phyloP scores from a whole-genome alignment of 139 green algal genomes.

The Chlorella sorokiniana region DNA sequence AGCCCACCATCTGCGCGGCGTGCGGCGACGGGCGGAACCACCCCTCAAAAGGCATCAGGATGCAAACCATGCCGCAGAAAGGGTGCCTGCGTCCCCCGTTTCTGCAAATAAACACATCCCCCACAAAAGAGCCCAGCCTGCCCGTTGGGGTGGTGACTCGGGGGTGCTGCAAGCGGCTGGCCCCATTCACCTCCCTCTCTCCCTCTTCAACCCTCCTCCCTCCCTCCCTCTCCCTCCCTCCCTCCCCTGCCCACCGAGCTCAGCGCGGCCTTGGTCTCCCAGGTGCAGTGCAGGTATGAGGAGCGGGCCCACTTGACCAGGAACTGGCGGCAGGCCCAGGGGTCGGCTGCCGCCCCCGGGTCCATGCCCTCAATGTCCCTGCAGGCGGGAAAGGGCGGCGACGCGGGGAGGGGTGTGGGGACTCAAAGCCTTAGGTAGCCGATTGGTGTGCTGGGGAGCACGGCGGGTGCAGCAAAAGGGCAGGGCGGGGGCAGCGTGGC shows the following conservation, averaged over 20 bases:
- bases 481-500: too few relatives aligned
- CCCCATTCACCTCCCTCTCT: too few relatives aligned
- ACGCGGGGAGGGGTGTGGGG: background rate
- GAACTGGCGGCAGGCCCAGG: conserved; percentile 80
- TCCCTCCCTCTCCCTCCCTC: too few relatives aligned
- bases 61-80: too few relatives aligned
- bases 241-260: conserved; percentile 45
- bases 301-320: conserved; percentile 90
- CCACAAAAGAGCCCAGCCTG: background rate
- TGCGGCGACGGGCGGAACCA: background rate
- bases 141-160: too few relatives aligned
- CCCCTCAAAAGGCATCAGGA: too few relatives aligned
- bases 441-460: too few relatives aligned
- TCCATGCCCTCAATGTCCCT: conserved; percentile 23
- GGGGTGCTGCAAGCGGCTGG: too few relatives aligned
- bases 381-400: background rate
- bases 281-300: conserved; percentile 88
- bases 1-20: conserved; percentile 54
- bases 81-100: too few relatives aligned
- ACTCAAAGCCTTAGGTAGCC: too few relatives aligned
- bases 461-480: too few relatives aligned
- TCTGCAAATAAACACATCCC: background rate
- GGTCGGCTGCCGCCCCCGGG: conserved; percentile 44
- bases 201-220: background rate
- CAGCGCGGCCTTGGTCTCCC: conserved; percentile 73